A percentile compares a stretch with the other conserved stretches of the same genome.
Evolutionary conservation across 2,329 filamentous ascomycete genomes (phyloP).

Genomic region (Xylariomycetidae sp.): DNA sequence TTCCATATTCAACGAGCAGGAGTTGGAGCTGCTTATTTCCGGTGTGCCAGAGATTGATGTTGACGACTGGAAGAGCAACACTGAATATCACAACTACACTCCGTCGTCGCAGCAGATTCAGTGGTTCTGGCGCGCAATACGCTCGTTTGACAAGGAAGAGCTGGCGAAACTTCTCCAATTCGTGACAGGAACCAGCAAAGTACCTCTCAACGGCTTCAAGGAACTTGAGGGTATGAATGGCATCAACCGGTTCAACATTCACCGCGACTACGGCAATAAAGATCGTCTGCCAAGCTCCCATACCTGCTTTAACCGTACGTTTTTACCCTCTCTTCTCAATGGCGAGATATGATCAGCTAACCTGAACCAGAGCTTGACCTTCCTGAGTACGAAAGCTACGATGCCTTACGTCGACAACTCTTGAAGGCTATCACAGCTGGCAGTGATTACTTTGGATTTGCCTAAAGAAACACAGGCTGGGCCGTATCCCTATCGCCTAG

Average conservation of each 20-base stretch:
- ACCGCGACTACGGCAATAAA: slow-evolving; percentile 95
- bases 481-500: too few species aligned
- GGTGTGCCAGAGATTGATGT: slow-evolving; percentile 95
- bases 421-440: slow-evolving; percentile 97
- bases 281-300: slow-evolving; percentile 93
- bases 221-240: slow-evolving; percentile 99
- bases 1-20: slow-evolving; percentile 97
- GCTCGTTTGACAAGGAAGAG: slow-evolving; percentile 98
- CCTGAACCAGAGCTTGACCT: slow-evolving; percentile 77
- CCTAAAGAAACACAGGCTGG: too few species aligned
- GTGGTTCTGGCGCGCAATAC: slow-evolving; percentile 98
- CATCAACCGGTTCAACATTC: slow-evolving; percentile 96
- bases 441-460: slow-evolving; percentile 96
- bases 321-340: not conserved
- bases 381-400: slow-evolving; percentile 96
- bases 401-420: slow-evolving; percentile 78
- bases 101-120: slow-evolving; percentile 94
- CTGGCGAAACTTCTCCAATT: slow-evolving; percentile 95
- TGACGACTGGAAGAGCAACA: slow-evolving; percentile 98
- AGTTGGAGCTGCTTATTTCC: slow-evolving; percentile 92
- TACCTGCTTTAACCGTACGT: slow-evolving; percentile 99
- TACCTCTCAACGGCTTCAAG: slow-evolving; percentile 97
- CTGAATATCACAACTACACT: slow-evolving; percentile 97
- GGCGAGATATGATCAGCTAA: slow-evolving; percentile 28
- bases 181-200: slow-evolving; percentile 96